These are phyloP conservation scores for rapeseed (Brassica napus) DNA, from an alignment of 345 rosid species.

Conservation along the genomic window Da-Ae NC_063439.1:8868501-8869000, in stretches of 20 bases:
- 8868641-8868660: neutral
- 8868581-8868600: constrained; percentile 1
- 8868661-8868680: neutral
- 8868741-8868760: neutral
- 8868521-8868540: constrained; percentile 32
- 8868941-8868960: no score
- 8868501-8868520: constrained; percentile 32
- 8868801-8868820: neutral
- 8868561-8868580: constrained; percentile 26
- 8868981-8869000: no score
- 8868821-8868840: no score
- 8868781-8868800: neutral
- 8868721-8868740: no score
- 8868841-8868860: no score
- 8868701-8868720: no score
- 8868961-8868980: no score
- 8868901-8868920: no score
- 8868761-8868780: neutral
- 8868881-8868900: no score
- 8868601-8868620: constrained; percentile 1
- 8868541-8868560: constrained; percentile 3
- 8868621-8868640: neutral
- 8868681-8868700: neutral
- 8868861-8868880: no score
- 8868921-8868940: no score